Evolutionary conservation across 371 early-diverging fungal genomes (phyloP).

Genomic region (Gilbertella persicaria): DNA sequence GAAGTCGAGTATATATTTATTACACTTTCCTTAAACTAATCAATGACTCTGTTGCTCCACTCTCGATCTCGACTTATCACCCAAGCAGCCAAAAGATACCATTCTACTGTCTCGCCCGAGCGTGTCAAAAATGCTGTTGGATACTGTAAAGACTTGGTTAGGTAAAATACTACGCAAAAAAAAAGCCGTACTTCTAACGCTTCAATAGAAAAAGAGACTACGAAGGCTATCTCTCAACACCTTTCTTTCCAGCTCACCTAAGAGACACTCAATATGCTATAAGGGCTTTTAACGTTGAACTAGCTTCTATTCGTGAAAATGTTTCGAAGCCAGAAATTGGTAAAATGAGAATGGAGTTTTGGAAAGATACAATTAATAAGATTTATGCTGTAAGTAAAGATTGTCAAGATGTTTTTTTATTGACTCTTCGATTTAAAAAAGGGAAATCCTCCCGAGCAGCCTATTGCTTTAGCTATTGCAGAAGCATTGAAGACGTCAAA

Average conservation of each 20-base stretch:
- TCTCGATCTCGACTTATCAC: background rate
- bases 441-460: conserved; percentile 78
- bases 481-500: conserved; percentile 50
- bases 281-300: conserved; percentile 88
- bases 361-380: conserved; percentile 78
- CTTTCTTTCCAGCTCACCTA: conserved; percentile 70
- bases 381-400: conserved; percentile 58
- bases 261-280: conserved; percentile 74
- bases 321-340: conserved; percentile 75
- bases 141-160: conserved; percentile 45
- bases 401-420: too few species aligned
- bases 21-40: conserved; percentile 1
- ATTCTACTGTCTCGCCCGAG: conserved; percentile 12
- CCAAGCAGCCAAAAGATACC: background rate
- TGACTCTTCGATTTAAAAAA: background rate
- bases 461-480: conserved; percentile 59
- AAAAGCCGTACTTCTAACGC: background rate
- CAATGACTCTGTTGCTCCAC: background rate
- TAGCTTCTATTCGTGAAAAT: conserved; percentile 75
- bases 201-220: conserved; percentile 64
- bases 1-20: background rate
- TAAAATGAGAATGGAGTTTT: conserved; percentile 80
- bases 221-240: conserved; percentile 72
- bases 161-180: conserved; percentile 24
- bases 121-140: conserved; percentile 29